Percentiles rank a stretch among this genome's conserved stretches.
Conservation (phyloP, 139 green algal species). For the Tetraselmis striata region DNA sequence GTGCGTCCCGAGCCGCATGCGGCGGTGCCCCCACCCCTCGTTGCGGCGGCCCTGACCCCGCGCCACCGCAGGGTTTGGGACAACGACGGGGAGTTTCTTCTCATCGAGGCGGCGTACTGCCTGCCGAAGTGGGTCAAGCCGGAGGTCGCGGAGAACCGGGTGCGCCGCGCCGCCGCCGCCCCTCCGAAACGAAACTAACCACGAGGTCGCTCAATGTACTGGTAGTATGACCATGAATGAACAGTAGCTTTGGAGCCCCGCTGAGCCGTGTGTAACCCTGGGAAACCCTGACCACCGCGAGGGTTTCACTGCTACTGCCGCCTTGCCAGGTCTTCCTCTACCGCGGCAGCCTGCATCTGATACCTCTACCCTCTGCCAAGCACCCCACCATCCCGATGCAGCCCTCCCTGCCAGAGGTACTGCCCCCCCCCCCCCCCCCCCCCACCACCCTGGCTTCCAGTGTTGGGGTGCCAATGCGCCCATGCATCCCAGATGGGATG, state of each 20-base stretch:
- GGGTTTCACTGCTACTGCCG: background rate
- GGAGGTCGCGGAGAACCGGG: conserved; percentile 20
- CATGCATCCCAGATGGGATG: too few species aligned
- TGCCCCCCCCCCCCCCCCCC: too few species aligned
- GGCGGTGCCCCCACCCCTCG: background rate
- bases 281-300: too few species aligned
- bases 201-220: too few species aligned
- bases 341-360: conserved; percentile 52
- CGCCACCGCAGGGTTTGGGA: conserved; percentile 78
- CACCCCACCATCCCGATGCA: background rate
- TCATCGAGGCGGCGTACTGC: conserved; percentile 88
- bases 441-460: too few species aligned
- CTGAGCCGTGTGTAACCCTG: too few species aligned
- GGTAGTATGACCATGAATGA: too few species aligned
- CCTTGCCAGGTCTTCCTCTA: background rate
- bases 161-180: too few species aligned
- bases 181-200: too few species aligned
- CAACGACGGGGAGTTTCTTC: conserved; percentile 91
- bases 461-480: too few species aligned
- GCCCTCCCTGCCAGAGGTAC: background rate
- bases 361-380: conserved; percentile 33
- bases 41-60: background rate
- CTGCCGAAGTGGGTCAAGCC: conserved; percentile 78
- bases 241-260: too few species aligned
- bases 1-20: background rate